Base-by-base conservation (phyloP, 306 rosid genomes). In the Medicago ruthenica region DNA sequence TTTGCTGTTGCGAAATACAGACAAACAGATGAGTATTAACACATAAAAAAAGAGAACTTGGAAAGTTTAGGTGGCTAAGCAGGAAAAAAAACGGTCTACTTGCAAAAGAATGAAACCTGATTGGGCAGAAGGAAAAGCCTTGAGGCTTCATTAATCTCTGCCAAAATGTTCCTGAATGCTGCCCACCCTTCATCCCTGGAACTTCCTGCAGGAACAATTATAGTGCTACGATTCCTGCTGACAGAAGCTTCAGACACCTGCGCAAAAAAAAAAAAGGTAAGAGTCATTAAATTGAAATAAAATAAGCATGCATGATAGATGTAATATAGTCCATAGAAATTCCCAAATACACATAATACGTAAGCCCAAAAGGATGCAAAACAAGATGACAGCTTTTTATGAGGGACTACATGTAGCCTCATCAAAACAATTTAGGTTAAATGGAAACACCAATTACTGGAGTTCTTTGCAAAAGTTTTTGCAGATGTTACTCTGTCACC, bases 181-280 rank as follows among this genome's bases (percentile, higher is more conserved):
- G 99, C 87, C 99, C 99, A 96, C 54, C 99, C 99, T 83, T 96
- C 99, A 74, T 96, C 99, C 74, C 90, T 86, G 71, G 87, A 84
- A 82, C 92, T 96, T 83, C 99, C 98, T 15, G 99, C 98, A 45
- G 99, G 99, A 83, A 96, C 97, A 74, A 96, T 96, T 77, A 96
- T 96, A 76, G 99, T 96, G 82, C 99, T 96, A 55, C 99, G 97
- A 71, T 96, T 96, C 86, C 99, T 88, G 85, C 97, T 92, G 41
- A 96, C 97, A 77, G 99, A 96, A 60, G 99, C 99, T 85, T 96
- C 99, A 44, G 98, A 92, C 55, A 96, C 97, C 99, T 96, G 83
- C 55, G 74, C 21, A 79, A 77, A 48, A 58, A 70, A 60, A 41
- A 79, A 58, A 69, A 60, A 45, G 3, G 77, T 40, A 57, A 72